Evolutionary conservation across 2,329 filamentous ascomycete species (phyloP), one percentile per base, ranked within the genome.

Genomic region (Colletotrichum navitas): DNA sequence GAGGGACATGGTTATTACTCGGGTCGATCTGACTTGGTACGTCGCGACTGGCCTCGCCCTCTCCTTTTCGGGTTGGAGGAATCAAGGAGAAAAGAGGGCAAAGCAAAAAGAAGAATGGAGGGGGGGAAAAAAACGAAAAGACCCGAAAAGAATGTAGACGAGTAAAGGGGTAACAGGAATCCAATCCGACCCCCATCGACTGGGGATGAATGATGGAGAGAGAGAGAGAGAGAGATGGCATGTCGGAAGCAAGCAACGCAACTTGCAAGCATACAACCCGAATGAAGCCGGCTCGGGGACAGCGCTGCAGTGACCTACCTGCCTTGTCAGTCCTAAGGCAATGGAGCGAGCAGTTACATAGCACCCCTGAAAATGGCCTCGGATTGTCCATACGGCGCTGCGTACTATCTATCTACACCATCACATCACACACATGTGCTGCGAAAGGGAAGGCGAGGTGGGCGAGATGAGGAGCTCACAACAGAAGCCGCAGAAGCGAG

Each of bases 401-500:
- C 58, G 39, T 45, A 47, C 41, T 16, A 41, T 11, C 12, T n/a
- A 12, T n/a, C 0, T n/a, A 10, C 43, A 45, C 43, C 43, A n/a
- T 45, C 43, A n/a, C 21, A 45, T 45, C 21, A 47, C 58, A n/a
- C 36, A 8, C 36, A 39, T 21, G 8, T 51, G 45, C 45, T 51
- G 32, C 14, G 32, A 62, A 55, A 63, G 59, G 65, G 18, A 71
- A 63, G 29, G 51, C 32, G 52, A 51, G 41, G 51, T 68, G 68
- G 64, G 39, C 63, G n/a, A 47, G 43, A 39, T 47, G 66, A 66
- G 67, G 67, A 60, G 67, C 29, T 32, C 32, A 36, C 56, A 51
- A 49, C 54, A 32, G 49, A 45, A 16, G n/a, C 43, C 36, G 68
- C 59, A 60, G 68, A 63, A 71, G 65, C 68, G 68, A 71, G 54